phyloP scores from a whole-genome alignment of 2,329 filamentous ascomycete genomes.

The Phoma sp. region DNA sequence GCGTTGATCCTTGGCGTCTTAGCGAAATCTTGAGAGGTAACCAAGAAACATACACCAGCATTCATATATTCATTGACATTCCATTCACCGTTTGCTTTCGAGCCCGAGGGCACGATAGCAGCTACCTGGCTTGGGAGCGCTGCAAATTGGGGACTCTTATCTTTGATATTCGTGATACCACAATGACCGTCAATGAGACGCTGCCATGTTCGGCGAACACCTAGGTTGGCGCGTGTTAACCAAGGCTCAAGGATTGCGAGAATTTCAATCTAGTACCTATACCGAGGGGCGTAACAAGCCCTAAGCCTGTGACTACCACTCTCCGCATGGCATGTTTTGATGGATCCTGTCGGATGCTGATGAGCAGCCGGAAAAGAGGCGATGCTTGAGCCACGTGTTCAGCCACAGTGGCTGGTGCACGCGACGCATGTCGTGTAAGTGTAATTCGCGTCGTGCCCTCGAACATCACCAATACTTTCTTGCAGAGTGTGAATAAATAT shows the following conservation, averaged over 20 bases:
- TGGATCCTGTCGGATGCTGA: constrained; percentile 22
- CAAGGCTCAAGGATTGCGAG: neutral
- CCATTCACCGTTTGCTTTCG: constrained; percentile 52
- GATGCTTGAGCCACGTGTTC: constrained; percentile 14
- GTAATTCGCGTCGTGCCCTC: too few species aligned
- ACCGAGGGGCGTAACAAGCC: constrained; percentile 70
- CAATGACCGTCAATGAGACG: constrained; percentile 79
- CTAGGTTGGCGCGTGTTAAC: constrained; percentile 43
- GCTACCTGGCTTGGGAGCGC: constrained; percentile 84
- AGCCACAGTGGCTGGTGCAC: constrained; percentile 23
- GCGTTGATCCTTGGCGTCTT: constrained; percentile 61
- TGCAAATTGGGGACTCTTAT: constrained; percentile 68
- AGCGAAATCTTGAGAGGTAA: neutral
- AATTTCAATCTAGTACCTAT: constrained; percentile 59
- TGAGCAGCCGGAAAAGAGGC: neutral
- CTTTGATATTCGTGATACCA: constrained; percentile 76
- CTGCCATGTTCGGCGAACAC: constrained; percentile 77
- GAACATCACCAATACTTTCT: too few species aligned
- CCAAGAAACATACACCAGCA: neutral
- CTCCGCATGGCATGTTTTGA: constrained; percentile 55
- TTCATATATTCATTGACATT: constrained; percentile 54
- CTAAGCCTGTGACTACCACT: constrained; percentile 58
- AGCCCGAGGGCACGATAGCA: constrained; percentile 73
- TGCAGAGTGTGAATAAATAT: too few species aligned
- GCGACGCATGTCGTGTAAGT: neutral